Base-by-base conservation (phyloP, 2,329 filamentous ascomycete species). In the Cercospora janseana region DNA sequence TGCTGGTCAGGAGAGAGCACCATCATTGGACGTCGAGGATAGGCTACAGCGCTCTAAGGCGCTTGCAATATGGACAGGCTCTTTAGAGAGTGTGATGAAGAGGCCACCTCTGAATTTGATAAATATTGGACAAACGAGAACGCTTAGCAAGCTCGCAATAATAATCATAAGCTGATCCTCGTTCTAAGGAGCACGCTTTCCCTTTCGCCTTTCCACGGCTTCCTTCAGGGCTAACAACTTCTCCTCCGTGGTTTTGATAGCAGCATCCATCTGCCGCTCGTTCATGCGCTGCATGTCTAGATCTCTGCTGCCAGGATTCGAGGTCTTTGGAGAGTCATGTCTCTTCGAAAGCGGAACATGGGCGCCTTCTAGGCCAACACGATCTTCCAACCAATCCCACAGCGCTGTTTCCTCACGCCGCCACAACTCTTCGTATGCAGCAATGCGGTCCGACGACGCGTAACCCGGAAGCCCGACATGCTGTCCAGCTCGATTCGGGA, bases 391-490 rank as follows among this genome's bases (percentile, higher is more conserved):
- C 91, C 91, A 96, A 51, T 88, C 85, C 91, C 91, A 96, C 7
- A 96, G 73, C 61, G 93, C 88, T 58, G 81, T 88, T 66, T 96
- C 91, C 68, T 96, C 89, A 31, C 82, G 77, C 27, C 83, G 79
- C 91, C 92, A 98, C 64, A 97, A 86, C 70, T 95, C 88, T 60
- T 97, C 91, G 66, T 96, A 97, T 0, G 88, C 89, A 2, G 86
- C 83, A 12, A 90, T 72, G 4, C 90, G 81, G 48, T 91, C 83
- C 0, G 87, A 79, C 3, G 73, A 65, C 1, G 70, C 63, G 49
- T 74, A 63, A 12, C 70, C 69, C 0, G 69, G 63, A 18, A 68
- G 69, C 6, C 70, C 68, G 1, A 73, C 60, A 15, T 67, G 68
- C 48, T 60, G 57, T 1, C 65, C 61, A 5, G 62, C 68, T 60